A percentile compares a stretch with the other conserved stretches of the same genome.
These are phyloP conservation scores for Fusarium algeriense DNA, from an alignment of 2,329 filamentous ascomycete species.

Conservation along the genomic window DNA sequence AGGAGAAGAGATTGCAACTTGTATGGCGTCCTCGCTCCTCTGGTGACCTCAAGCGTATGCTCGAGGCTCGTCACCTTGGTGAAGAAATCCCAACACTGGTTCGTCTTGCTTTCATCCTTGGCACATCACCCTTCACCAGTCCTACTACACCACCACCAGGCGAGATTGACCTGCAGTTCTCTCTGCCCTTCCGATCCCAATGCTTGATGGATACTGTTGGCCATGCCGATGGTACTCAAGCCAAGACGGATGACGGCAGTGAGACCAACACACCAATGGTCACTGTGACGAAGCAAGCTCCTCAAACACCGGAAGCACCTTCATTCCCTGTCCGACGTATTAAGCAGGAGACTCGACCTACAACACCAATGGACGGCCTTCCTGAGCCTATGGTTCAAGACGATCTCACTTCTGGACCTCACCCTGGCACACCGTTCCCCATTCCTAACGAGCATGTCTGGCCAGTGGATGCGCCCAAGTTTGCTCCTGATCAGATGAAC, in stretches of 20 bases:
- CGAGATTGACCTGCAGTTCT: constrained; percentile 56
- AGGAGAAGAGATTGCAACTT: constrained; percentile 57
- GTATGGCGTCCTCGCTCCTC: constrained; percentile 58
- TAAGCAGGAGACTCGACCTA: constrained; percentile 53
- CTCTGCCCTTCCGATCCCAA: constrained; percentile 53
- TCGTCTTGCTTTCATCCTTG: constrained; percentile 59
- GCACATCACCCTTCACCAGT: constrained; percentile 56
- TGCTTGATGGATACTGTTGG: constrained; percentile 53
- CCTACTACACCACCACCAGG: constrained; percentile 53
- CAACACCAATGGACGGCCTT: constrained; percentile 51
- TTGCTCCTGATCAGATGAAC: constrained; percentile 55
- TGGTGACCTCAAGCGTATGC: constrained; percentile 59
- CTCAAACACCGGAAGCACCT: constrained; percentile 49
- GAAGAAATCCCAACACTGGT: constrained; percentile 57
- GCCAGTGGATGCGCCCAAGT: constrained; percentile 56
- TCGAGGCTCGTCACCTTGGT: constrained; percentile 59
- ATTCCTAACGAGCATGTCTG: constrained; percentile 56
- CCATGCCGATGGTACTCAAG: constrained; percentile 41
- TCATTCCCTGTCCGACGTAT: constrained; percentile 50
- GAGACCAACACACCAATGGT: constrained; percentile 46
- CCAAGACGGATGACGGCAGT: constrained; percentile 45
- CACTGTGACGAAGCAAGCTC: constrained; percentile 45
- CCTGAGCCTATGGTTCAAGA: constrained; percentile 52
- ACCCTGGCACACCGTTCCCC: constrained; percentile 57
- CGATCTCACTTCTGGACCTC: constrained; percentile 52